Conservation (phyloP, 352 stramenopile genomes). For the Phytophthora rubi region DNA sequence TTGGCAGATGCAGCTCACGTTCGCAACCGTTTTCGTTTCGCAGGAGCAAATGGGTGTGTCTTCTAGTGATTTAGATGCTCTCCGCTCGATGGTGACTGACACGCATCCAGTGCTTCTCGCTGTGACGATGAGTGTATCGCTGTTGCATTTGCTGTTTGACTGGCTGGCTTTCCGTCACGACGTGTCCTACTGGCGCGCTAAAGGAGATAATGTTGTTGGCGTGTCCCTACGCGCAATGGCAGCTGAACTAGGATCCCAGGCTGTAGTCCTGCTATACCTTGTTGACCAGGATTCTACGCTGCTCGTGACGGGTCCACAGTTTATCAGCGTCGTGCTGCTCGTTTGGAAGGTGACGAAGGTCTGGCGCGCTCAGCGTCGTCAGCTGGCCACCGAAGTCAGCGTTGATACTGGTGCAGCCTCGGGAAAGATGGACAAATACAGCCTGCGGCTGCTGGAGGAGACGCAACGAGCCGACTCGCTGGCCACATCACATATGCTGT, state of each 20-base stretch:
- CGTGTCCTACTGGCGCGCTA: conserved; percentile 95
- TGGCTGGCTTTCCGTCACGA: conserved; percentile 98
- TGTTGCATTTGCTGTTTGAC: conserved; percentile 98
- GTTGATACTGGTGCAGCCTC: conserved; percentile 25
- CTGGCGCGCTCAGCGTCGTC: conserved; percentile 41
- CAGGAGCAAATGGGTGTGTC: conserved; percentile 73
- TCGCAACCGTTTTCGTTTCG: conserved; percentile 63
- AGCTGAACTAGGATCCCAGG: conserved; percentile 93
- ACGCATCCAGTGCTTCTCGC: conserved; percentile 96
- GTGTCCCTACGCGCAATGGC: conserved; percentile 93
- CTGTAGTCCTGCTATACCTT: conserved; percentile 95
- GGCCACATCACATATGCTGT: conserved; percentile 85
- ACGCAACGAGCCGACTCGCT: conserved; percentile 82
- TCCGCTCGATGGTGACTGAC: conserved; percentile 93
- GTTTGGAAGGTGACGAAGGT: conserved; percentile 90
- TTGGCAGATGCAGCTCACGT: conserved; percentile 82
- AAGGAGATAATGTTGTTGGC: conserved; percentile 94
- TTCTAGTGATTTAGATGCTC: conserved; percentile 80
- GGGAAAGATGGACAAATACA: conserved; percentile 36
- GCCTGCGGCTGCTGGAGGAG: conserved; percentile 31
- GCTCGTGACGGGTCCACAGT: conserved; percentile 86
- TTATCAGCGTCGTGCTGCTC: conserved; percentile 78
- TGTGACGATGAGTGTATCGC: conserved; percentile 95
- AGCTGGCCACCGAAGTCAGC: conserved; percentile 10
- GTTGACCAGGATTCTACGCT: conserved; percentile 95